phyloP scores from a whole-genome alignment of 768 basidiomycete species.

The Lactifluus subvellereus region DNA sequence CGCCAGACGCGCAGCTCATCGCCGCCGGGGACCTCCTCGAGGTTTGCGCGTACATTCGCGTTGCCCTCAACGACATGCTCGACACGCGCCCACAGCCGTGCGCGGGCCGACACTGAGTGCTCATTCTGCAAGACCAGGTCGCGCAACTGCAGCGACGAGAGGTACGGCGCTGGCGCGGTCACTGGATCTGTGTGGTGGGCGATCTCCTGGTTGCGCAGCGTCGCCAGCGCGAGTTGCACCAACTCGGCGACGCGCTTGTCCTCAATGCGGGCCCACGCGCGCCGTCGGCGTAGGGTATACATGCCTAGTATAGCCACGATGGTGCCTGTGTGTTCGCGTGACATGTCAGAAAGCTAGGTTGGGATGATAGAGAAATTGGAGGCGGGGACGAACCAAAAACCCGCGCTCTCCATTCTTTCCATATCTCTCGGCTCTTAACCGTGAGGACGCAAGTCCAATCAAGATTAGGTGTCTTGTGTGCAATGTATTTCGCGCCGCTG shows the following conservation, averaged over 20 bases:
- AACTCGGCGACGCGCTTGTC: conserved; percentile 61
- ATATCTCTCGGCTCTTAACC: conserved; percentile 59
- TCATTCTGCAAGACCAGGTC: conserved; percentile 81
- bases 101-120: conserved; percentile 61
- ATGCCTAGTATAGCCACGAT: conserved; percentile 24
- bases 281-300: conserved; percentile 33
- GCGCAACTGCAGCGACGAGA: conserved; percentile 82
- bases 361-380: neutral
- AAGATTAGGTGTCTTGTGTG: conserved; percentile 64
- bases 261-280: conserved; percentile 51
- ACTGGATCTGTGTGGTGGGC: conserved; percentile 80
- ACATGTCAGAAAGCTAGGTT: neutral
- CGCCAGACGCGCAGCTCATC: conserved; percentile 89
- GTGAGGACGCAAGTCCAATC: conserved; percentile 59
- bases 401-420: conserved; percentile 61
- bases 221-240: conserved; percentile 74
- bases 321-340: conserved; percentile 25
- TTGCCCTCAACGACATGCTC: conserved; percentile 85
- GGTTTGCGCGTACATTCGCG: conserved; percentile 79
- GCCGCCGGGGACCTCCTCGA: conserved; percentile 78
- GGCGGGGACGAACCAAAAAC: conserved; percentile 48
- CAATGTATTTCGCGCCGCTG: conserved; percentile 70
- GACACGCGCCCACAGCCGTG: conserved; percentile 74
- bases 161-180: conserved; percentile 62
- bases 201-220: conserved; percentile 76